phyloP scores from a whole-genome alignment of 2,329 filamentous ascomycete genomes.

The Cladosporium sp. region DNA sequence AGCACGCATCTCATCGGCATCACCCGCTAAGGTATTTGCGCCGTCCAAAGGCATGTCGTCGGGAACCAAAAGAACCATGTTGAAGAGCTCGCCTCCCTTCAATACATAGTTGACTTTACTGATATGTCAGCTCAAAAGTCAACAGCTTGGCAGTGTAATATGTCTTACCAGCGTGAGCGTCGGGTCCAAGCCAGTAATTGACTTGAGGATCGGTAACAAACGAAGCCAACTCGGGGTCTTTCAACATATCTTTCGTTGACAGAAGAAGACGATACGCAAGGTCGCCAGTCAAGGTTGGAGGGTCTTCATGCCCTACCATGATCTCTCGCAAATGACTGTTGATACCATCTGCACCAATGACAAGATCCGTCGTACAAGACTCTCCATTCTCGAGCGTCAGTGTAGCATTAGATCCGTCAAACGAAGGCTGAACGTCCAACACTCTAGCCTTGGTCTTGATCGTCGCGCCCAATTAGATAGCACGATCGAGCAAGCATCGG shows the following conservation, averaged over 20 bases:
- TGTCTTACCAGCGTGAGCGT: constrained; percentile 47
- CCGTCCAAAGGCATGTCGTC: constrained; percentile 50
- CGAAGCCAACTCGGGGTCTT: constrained; percentile 47
- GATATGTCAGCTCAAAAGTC: neutral
- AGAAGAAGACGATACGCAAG: constrained; percentile 53
- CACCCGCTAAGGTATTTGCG: constrained; percentile 49
- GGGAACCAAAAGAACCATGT: constrained; percentile 54
- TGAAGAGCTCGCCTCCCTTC: constrained; percentile 50
- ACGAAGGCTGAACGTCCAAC: constrained; percentile 37
- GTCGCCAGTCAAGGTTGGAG: constrained; percentile 52
- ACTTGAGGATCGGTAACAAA: constrained; percentile 52
- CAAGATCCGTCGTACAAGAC: constrained; percentile 43
- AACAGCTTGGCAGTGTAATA: neutral
- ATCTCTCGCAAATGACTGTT: constrained; percentile 46
- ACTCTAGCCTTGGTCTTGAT: constrained; percentile 50
- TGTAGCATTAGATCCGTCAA: constrained; percentile 30
- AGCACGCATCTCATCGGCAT: constrained; percentile 55
- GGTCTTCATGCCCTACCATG: constrained; percentile 47
- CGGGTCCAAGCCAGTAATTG: constrained; percentile 56
- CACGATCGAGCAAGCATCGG: constrained; percentile 48
- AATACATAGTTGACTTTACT: constrained; percentile 51
- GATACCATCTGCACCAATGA: constrained; percentile 53
- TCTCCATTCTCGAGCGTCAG: constrained; percentile 43
- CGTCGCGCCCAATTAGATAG: constrained; percentile 49
- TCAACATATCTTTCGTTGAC: constrained; percentile 47